Base-by-base conservation (phyloP, 768 basidiomycete genomes). In the Melanogaster broomeanus region DNA sequence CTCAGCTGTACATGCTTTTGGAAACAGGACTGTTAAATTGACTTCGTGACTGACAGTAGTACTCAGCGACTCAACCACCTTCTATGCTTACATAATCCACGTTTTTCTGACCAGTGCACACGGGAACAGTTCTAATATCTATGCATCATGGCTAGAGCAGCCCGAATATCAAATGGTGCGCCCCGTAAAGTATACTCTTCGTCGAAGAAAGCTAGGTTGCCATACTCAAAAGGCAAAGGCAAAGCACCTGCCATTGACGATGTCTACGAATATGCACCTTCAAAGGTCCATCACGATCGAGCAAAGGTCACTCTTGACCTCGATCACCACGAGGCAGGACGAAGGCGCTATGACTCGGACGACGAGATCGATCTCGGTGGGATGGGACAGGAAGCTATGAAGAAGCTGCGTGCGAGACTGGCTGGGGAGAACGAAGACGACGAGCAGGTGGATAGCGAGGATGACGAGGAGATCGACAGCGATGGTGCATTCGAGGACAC, bases 381-480 rank as follows among this genome's bases (percentile, higher is more conserved):
- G 10, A 30, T 65, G 49, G 54, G 56, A 15, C 57, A 63, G 12
- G 59, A 67, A 11, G 69, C 58, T 33, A 67, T 62, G 55, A 65
- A 74, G 47, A 71, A 70, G 46, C 47, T 75, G 37, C 57, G 60
- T n/a, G 59, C 83, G 16, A 72, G 79, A 56, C 61, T 88, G 42
- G 72, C 83, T 44, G 80, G 77, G 6, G 80, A 81, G 54, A 67
- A 76, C 31, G 76, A 68, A 12, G 83, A 83, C 28, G 74, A 75
- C 40, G 76, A 82, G 51, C 68, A 61, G 55, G 77, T 90, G 57
- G 83, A 76, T 30, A 82, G 80, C 53, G 83, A 72, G 1, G 88
- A 94, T 56, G 92, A 94, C 61, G 90, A 93, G 62, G 90, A 93
- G 53, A 81, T 93, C 40, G 88, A 91, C 53, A 88, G 85, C 55